Conservation (phyloP, 331 rosid species). For the Pyrus hybrid region DNA sequence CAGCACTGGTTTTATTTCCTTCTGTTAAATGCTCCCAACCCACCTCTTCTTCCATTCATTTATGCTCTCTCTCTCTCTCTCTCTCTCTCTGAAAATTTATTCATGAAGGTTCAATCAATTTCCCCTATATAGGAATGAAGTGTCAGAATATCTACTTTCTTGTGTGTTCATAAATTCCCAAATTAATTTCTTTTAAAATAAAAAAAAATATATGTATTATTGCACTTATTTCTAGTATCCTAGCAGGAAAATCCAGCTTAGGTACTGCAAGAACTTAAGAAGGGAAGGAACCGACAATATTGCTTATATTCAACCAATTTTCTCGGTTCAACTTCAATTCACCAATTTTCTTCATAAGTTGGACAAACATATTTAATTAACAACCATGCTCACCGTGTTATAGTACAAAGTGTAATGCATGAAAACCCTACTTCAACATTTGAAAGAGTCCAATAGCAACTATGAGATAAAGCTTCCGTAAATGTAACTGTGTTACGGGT, state of each 20-base stretch:
- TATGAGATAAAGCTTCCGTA: background rate
- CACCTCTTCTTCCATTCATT: slow-evolving; percentile 64
- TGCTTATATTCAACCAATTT: background rate
- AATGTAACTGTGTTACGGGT: too few species aligned
- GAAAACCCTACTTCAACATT: background rate
- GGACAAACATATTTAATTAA: background rate
- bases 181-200: background rate
- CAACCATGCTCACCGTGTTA: background rate
- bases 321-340: background rate
- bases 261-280: background rate
- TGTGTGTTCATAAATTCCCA: slow-evolving; percentile 9
- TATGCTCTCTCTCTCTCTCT: slow-evolving; percentile 21
- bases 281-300: slow-evolving; percentile 2
- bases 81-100: slow-evolving; percentile 9
- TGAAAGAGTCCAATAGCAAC: background rate
- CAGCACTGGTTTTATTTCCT: slow-evolving; percentile 25
- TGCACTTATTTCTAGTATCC: background rate
- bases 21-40: slow-evolving; percentile 58
- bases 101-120: slow-evolving; percentile 13
- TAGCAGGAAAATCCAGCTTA: background rate
- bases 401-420: background rate
- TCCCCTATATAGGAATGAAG: background rate
- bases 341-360: background rate
- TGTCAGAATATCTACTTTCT: slow-evolving; percentile 13
- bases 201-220: background rate